Conservation (phyloP, 2,329 filamentous ascomycete species). For the Pseudogymnoascus sp. region DNA sequence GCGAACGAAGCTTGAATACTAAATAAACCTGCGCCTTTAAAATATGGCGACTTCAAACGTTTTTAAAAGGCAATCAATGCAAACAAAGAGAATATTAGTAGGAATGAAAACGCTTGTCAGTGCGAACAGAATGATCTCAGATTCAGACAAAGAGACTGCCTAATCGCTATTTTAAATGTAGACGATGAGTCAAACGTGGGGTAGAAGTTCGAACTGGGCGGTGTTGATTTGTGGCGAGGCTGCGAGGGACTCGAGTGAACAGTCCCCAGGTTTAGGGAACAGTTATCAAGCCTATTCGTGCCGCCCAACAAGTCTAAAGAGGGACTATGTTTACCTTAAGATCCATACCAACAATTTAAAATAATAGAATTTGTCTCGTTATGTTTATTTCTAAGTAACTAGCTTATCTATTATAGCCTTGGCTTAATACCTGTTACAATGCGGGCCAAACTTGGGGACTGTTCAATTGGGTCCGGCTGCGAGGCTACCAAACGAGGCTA, state of each 20-base stretch:
- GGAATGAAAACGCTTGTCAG: background rate
- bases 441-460: no score
- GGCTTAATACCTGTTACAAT: no score
- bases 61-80: background rate
- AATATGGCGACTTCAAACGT: background rate
- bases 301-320: no score
- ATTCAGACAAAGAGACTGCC: background rate
- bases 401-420: no score
- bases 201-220: slow-evolving; percentile 1
- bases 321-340: no score
- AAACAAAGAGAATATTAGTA: slow-evolving; percentile 4
- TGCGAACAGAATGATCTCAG: background rate
- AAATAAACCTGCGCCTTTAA: background rate
- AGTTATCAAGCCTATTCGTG: no score
- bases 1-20: background rate
- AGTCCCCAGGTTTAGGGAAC: no score
- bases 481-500: slow-evolving; percentile 6
- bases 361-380: no score
- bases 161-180: background rate
- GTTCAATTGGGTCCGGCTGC: background rate
- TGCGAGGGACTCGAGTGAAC: background rate
- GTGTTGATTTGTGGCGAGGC: slow-evolving; percentile 8
- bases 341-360: no score
- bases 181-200: slow-evolving; percentile 3
- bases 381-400: no score